Evolutionary conservation across 192 early-diverging fungal genomes (phyloP), one percentile per base, ranked within the genome.

Genomic region (Ambispora gerdemannii): DNA sequence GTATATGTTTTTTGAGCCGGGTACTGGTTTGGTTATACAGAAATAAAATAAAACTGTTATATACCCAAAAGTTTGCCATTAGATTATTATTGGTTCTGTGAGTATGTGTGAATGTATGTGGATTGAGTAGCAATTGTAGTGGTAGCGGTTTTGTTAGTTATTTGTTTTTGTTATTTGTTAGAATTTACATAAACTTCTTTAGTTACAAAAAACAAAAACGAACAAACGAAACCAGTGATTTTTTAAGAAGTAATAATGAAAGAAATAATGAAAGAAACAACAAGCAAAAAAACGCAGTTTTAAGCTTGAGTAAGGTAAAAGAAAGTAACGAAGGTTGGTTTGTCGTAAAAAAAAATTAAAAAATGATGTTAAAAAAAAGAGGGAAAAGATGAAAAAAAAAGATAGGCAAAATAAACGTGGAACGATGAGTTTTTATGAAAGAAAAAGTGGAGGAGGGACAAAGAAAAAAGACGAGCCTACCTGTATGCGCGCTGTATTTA

Each of bases 31-130:
- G 20, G 19, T 56, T 27, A 24, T 56, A 20, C 20, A 24, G 19
- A 56, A 24, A 24, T n/a, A 25, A 55, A 68, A 56, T 4, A 8
- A 67, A 67, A 52, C 19, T 34, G 27, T 36, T 20, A 55, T 56
- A 51, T 36, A 56, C 52, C 67, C 50, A 69, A 69, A 56, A 35
- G 63, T 64, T 64, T 68, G 52, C 33, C 52, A 56, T 68, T 53
- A 34, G 10, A 13, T 33, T 7, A 22, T 34, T 34, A 11, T 13
- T 33, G 30, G 61, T 38, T 13, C 15, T 20, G 19, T 24, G 28
- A 60, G 30, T 31, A 3, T 25, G 22, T 17, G 60, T 35, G 22
- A n/a, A n/a, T n/a, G n/a, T n/a, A n/a, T n/a, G n/a, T n/a, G n/a
- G 15, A 43, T 43, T 43, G 38, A 43, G 15, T 43, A 43, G 38